These are phyloP conservation scores for Suillus spraguei DNA, from an alignment of 768 basidiomycete species.

Conservation along the genomic window DNA sequence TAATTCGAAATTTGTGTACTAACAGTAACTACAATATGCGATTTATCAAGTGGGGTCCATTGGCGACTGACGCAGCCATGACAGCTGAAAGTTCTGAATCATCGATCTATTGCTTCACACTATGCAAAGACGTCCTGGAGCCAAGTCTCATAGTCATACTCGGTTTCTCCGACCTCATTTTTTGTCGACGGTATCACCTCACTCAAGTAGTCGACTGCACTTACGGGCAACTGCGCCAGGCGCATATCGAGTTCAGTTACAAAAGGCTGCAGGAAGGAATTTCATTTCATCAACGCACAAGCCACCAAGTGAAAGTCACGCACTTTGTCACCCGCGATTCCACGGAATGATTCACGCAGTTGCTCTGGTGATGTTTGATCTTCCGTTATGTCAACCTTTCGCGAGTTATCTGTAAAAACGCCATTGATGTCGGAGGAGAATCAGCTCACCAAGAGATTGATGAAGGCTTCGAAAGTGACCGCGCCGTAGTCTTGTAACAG, in stretches of 20 bases:
- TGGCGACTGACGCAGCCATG: background rate
- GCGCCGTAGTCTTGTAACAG: slow-evolving; percentile 82
- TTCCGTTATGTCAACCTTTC: slow-evolving; percentile 91
- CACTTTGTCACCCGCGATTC: slow-evolving; percentile 89
- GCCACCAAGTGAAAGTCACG: slow-evolving; percentile 16
- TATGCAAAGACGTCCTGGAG: slow-evolving; percentile 76
- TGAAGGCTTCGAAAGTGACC: slow-evolving; percentile 91
- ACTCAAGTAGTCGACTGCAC: slow-evolving; percentile 78
- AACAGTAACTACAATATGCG: background rate
- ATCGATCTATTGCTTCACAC: slow-evolving; percentile 11
- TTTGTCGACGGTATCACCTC: slow-evolving; percentile 71
- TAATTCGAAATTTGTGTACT: background rate
- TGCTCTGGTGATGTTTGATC: slow-evolving; percentile 94
- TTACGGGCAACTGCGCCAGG: slow-evolving; percentile 75
- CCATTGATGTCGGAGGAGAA: slow-evolving; percentile 6
- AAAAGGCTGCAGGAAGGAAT: slow-evolving; percentile 60
- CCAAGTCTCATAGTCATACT: slow-evolving; percentile 85
- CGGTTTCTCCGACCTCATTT: slow-evolving; percentile 59
- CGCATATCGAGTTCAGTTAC: slow-evolving; percentile 93
- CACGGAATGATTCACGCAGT: slow-evolving; percentile 90
- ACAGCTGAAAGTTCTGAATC: background rate
- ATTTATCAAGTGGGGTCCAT: background rate
- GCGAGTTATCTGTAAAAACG: slow-evolving; percentile 7
- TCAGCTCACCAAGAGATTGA: slow-evolving; percentile 78
- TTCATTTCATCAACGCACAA: slow-evolving; percentile 3